Base-by-base conservation (phyloP, 345 rosid genomes). In the Leavenworthia alabamica region DNA sequence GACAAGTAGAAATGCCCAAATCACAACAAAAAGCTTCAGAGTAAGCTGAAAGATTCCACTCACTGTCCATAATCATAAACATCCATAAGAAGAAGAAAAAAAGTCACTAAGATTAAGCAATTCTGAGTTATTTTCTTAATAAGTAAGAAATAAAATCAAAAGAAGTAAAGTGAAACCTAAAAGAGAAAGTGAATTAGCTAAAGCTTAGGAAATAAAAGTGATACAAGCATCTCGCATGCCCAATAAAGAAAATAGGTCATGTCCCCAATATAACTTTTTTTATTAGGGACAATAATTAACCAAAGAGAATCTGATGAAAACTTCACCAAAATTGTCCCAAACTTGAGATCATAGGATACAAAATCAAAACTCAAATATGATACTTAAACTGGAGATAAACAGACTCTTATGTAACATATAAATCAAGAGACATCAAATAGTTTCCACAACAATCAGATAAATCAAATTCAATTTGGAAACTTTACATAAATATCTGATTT, bases 191-290 rank as follows among this genome's bases (percentile, higher is more conserved):
- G 19, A 50, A 23, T 70, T 29, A 11, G 74, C 41, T 43, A 69
- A 69, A 60, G 67, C 62, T 53, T 35, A 0, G 63, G 56, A 60
- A 60, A 60, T 28, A 60, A 60, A 48, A 46, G 12, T 31, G n/a
- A 52, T 54, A 54, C 36, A 62, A 60, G 56, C 69, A 70, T 56
- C n/a, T 56, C 15, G 69, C 74, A 71, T 63, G 79, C 70, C 54
- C 69, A 72, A 32, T 47, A 66, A 72, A 46, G 55, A 59, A 66
- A 64, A 7, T 58, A 75, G 52, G n/a, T 56, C 67, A 52, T 61
- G 70, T 61, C 70, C 40, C 67, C 32, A 49, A 45, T 22, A 19
- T 41, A 64, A 56, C 67, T 61, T 41, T 31, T 47, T 17, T 29
- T n/a, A n/a, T 11, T 32, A n/a, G n/a, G n/a, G n/a, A n/a, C n/a